Conservation (phyloP, 176 grass and related monocot species). For the Alopecurus myosuroides region DNA sequence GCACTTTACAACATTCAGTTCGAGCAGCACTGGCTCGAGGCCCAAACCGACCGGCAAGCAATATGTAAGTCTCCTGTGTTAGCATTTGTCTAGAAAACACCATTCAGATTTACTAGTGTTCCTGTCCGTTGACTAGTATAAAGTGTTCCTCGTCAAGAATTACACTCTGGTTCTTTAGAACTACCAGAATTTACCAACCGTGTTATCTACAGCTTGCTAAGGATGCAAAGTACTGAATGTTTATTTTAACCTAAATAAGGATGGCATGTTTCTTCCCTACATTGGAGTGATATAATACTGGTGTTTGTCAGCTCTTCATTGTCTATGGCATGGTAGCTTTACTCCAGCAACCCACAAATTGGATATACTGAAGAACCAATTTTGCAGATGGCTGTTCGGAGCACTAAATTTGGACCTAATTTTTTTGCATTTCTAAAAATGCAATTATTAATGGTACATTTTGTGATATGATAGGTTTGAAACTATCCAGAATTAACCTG, state of each 20-base stretch:
- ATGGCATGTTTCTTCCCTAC: neutral
- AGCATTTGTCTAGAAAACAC: neutral
- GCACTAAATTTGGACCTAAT: neutral
- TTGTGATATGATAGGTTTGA: neutral
- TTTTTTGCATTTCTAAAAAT: neutral
- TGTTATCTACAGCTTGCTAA: neutral
- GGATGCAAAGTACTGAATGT: neutral
- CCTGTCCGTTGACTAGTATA: neutral
- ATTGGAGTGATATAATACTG: neutral
- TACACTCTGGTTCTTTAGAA: neutral
- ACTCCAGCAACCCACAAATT: neutral
- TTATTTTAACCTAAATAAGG: neutral
- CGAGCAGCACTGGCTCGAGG: conserved; percentile 98
- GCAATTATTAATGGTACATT: neutral
- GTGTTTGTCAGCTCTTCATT: neutral
- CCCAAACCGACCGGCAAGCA: conserved; percentile 98
- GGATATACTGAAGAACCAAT: neutral
- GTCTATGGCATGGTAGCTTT: neutral
- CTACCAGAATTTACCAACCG: neutral
- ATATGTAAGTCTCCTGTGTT: conserved; percentile 43
- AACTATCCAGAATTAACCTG: neutral
- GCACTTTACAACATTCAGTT: conserved; percentile 99
- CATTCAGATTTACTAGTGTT: neutral
- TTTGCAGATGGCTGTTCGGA: neutral
- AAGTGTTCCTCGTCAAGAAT: neutral